Evolutionary conservation across 2,329 filamentous ascomycete species (phyloP).

Genomic region (Colletotrichum liaoningense): DNA sequence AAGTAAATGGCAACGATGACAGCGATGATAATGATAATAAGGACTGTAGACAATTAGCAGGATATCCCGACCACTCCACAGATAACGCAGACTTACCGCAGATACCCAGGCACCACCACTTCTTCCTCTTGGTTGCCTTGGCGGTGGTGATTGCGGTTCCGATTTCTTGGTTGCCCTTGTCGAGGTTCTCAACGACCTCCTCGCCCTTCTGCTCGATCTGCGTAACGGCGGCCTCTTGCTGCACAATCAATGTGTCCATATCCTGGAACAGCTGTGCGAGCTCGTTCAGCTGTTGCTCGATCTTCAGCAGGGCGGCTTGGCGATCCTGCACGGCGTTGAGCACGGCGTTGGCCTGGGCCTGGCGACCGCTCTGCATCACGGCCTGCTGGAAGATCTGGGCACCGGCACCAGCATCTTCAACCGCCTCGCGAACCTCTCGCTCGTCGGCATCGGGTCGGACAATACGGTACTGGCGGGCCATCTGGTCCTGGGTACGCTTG

Average conservation of each 20-base stretch:
- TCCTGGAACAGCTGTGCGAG: constrained; percentile 90
- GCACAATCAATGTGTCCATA: constrained; percentile 84
- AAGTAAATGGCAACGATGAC: constrained; percentile 63
- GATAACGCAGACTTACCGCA: constrained; percentile 57
- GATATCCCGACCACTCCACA: not conserved
- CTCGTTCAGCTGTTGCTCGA: constrained; percentile 90
- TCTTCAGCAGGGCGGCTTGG: constrained; percentile 89
- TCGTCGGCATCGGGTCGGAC: constrained; percentile 85
- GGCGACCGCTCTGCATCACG: constrained; percentile 82
- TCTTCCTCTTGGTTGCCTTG: constrained; percentile 85
- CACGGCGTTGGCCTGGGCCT: constrained; percentile 83
- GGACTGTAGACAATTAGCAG: constrained; percentile 49
- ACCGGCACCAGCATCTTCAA: constrained; percentile 73
- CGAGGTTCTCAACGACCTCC: constrained; percentile 85
- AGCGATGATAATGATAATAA: constrained; percentile 64
- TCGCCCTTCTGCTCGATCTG: constrained; percentile 90
- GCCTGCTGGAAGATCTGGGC: constrained; percentile 91
- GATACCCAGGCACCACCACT: constrained; percentile 94
- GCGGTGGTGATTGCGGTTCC: constrained; percentile 85
- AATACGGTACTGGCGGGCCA: constrained; percentile 91
- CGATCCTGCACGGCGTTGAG: constrained; percentile 84
- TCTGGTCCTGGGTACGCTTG: constrained; percentile 83
- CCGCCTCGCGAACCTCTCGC: constrained; percentile 80
- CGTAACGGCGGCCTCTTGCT: constrained; percentile 84
- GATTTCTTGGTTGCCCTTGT: constrained; percentile 87